Conservation (phyloP, 139 green algal genomes). For the Bryopsis sp. region DNA sequence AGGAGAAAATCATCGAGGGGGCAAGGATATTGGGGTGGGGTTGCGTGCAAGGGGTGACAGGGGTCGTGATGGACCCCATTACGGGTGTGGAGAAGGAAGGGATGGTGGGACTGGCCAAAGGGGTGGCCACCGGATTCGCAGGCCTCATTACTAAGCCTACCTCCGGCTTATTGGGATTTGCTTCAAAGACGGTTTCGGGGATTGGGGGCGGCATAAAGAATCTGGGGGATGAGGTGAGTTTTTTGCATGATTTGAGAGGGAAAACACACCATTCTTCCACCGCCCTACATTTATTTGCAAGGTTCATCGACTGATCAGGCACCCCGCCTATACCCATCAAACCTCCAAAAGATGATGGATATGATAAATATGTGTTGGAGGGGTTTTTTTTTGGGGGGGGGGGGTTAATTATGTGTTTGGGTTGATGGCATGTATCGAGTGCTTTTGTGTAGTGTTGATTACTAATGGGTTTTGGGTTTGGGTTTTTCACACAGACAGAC, state of each 20-base stretch:
- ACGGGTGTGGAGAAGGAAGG: constrained; percentile 29
- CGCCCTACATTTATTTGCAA: too few relatives aligned
- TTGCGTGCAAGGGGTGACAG: constrained; percentile 27
- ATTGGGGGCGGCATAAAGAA: constrained; percentile 33
- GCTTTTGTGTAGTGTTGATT: too few relatives aligned
- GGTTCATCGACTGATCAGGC: too few relatives aligned
- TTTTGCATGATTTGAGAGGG: not conserved
- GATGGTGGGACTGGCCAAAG: constrained; percentile 32
- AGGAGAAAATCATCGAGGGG: constrained; percentile 35
- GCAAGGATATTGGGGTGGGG: not conserved
- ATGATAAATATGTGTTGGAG: too few relatives aligned
- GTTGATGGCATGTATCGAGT: too few relatives aligned
- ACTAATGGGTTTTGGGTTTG: too few relatives aligned
- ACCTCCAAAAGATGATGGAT: too few relatives aligned
- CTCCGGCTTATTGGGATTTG: constrained; percentile 34
- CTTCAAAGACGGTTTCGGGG: constrained; percentile 29
- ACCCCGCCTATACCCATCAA: too few relatives aligned
- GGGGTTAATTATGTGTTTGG: too few relatives aligned
- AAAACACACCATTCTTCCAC: not conserved
- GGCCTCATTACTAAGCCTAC: constrained; percentile 44
- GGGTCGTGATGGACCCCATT: constrained; percentile 38
- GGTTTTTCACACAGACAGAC: not conserved
- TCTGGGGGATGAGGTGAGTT: constrained; percentile 16
- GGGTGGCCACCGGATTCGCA: constrained; percentile 27
- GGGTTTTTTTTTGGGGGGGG: too few relatives aligned